Evolutionary conservation across 2,329 filamentous ascomycete species (phyloP).

Genomic region (Colletotrichum musae): DNA sequence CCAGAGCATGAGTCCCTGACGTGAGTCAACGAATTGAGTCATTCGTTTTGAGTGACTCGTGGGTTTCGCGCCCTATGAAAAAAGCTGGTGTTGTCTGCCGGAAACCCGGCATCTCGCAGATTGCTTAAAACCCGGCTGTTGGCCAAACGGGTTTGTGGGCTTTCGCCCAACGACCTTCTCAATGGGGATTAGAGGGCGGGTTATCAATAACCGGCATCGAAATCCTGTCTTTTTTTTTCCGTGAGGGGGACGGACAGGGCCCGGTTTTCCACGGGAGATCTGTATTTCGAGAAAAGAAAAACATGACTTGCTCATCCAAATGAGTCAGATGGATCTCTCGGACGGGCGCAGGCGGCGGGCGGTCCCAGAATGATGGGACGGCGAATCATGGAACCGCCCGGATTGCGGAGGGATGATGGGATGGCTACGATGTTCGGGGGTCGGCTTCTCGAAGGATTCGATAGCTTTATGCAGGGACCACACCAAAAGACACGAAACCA

Average conservation of each 20-base stretch:
- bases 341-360: too few species aligned
- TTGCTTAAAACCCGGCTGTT: neutral
- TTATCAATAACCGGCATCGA: neutral
- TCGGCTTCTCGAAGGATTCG: too few species aligned
- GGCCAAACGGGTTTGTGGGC: neutral
- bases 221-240: neutral
- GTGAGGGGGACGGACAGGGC: neutral
- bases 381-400: too few species aligned
- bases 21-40: conserved; percentile 21
- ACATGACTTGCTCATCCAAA: neutral
- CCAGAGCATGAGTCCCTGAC: neutral
- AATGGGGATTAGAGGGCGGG: conserved; percentile 6
- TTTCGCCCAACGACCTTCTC: conserved; percentile 25
- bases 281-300: too few species aligned
- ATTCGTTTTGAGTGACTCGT: conserved; percentile 13
- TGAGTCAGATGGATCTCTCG: too few species aligned
- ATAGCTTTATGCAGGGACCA: too few species aligned
- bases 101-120: neutral
- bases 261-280: neutral
- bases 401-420: too few species aligned
- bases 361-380: too few species aligned
- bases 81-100: neutral
- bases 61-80: neutral
- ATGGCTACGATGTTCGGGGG: too few species aligned
- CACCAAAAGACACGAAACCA: too few species aligned